These are phyloP conservation scores for Triticum monococcum DNA, from an alignment of 176 grass and related monocot genomes.

Conservation along the genomic window DNA sequence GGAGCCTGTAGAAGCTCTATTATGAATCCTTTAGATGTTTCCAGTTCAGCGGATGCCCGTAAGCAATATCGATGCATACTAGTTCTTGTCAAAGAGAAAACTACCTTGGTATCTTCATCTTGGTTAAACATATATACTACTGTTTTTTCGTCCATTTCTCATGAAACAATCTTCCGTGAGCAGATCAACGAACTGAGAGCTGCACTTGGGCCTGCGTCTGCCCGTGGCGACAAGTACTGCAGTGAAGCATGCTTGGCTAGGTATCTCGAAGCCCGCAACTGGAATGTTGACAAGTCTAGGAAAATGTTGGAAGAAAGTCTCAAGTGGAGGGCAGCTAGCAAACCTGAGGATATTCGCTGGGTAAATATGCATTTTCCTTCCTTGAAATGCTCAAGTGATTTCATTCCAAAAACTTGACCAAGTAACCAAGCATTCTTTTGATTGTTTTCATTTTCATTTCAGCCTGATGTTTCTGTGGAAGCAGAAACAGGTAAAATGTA, in stretches of 20 bases:
- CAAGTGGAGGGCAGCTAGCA: slow-evolving; percentile 80
- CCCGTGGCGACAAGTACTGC: slow-evolving; percentile 44
- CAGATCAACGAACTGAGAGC: slow-evolving; percentile 72
- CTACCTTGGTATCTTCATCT: not conserved
- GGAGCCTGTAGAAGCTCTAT: not conserved
- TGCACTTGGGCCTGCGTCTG: slow-evolving; percentile 58
- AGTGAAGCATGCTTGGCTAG: slow-evolving; percentile 62
- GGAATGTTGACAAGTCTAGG: slow-evolving; percentile 65
- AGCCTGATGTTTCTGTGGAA: slow-evolving; percentile 74
- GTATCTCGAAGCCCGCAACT: slow-evolving; percentile 77
- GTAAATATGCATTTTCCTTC: slow-evolving; percentile 28
- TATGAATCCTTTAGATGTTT: not conserved
- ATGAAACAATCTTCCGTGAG: not conserved
- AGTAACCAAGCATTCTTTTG: not conserved
- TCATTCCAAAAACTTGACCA: not conserved
- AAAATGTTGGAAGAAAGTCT: slow-evolving; percentile 94
- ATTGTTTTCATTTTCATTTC: slow-evolving; percentile 17
- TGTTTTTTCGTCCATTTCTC: not conserved
- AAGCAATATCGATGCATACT: not conserved
- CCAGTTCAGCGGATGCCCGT: not conserved
- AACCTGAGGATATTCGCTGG: slow-evolving; percentile 85
- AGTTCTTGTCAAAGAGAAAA: not conserved
- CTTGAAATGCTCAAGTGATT: not conserved
- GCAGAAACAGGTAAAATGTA: slow-evolving; percentile 92
- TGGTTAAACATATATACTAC: not conserved